These are phyloP conservation scores for Pythium angustatum DNA, from an alignment of 352 stramenopile genomes.

Conservation along the genomic window DNA sequence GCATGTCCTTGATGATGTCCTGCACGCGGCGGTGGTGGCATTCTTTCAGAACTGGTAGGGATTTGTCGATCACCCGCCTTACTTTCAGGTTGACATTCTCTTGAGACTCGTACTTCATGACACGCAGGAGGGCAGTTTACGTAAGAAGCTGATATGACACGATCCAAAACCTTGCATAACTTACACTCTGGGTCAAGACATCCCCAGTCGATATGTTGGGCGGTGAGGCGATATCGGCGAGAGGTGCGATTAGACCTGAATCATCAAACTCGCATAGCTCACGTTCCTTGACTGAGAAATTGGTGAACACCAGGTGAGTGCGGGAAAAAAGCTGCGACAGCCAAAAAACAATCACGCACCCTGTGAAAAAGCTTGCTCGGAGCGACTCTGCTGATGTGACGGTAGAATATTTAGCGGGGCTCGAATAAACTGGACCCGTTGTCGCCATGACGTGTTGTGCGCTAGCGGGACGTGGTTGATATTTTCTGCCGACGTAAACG, in stretches of 20 bases:
- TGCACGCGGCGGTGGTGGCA: constrained; percentile 47
- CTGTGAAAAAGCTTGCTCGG: not conserved
- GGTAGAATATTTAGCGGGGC: constrained; percentile 35
- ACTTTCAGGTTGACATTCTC: constrained; percentile 35
- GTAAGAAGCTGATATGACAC: not conserved
- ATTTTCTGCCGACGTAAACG: constrained; percentile 1
- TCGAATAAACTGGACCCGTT: constrained; percentile 20
- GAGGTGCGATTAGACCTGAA: not conserved
- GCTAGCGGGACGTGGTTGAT: constrained; percentile 19
- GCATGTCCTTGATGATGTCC: constrained; percentile 36
- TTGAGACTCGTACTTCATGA: constrained; percentile 28
- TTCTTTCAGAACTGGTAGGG: constrained; percentile 36
- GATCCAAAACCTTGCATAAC: not conserved
- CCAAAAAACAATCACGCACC: not conserved
- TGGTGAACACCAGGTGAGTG: not conserved
- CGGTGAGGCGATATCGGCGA: constrained; percentile 3
- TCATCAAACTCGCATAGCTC: constrained; percentile 14
- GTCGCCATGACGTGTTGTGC: constrained; percentile 34
- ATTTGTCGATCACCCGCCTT: constrained; percentile 34
- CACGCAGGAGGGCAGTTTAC: constrained; percentile 2
- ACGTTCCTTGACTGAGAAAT: constrained; percentile 9
- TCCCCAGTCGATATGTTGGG: constrained; percentile 8
- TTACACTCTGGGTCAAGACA: constrained; percentile 12
- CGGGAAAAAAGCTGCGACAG: not conserved
- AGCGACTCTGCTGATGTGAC: not conserved